Evolutionary conservation across 768 basidiomycete genomes (phyloP).

Genomic region (Russula olivacea): DNA sequence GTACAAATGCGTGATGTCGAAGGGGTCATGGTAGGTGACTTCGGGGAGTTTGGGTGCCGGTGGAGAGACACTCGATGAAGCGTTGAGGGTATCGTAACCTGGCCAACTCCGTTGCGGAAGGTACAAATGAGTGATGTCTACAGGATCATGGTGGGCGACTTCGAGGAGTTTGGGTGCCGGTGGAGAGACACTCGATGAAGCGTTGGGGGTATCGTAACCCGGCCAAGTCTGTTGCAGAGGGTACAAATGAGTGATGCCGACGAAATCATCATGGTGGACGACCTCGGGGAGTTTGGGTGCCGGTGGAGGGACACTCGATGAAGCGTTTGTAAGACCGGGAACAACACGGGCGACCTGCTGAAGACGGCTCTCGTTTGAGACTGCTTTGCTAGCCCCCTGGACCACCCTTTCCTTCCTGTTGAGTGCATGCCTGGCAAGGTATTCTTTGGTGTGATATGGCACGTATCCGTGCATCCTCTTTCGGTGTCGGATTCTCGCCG

Average conservation of each 20-base stretch:
- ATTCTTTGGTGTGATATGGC: conserved; percentile 14
- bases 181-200: no score
- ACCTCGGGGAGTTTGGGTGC: neutral
- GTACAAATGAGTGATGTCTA: no score
- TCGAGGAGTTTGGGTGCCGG: no score
- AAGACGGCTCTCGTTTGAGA: neutral
- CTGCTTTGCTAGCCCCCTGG: neutral
- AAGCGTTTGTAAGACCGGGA: neutral
- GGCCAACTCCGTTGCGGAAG: no score
- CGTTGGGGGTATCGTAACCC: no score
- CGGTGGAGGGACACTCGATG: neutral
- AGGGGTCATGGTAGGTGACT: no score
- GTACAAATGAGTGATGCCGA: neutral
- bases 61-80: no score
- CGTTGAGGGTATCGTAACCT: no score
- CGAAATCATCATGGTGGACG: conserved; percentile 2
- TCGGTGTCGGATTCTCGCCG: conserved; percentile 10
- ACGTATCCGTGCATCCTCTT: conserved; percentile 2
- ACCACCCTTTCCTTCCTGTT: neutral
- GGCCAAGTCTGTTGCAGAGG: no score
- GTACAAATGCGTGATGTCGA: no score
- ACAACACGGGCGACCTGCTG: neutral
- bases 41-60: no score
- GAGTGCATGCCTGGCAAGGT: neutral
- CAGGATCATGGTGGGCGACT: no score